Evolutionary conservation across 78 protist genomes (phyloP).

Genomic region (Andalucia godoyi): DNA sequence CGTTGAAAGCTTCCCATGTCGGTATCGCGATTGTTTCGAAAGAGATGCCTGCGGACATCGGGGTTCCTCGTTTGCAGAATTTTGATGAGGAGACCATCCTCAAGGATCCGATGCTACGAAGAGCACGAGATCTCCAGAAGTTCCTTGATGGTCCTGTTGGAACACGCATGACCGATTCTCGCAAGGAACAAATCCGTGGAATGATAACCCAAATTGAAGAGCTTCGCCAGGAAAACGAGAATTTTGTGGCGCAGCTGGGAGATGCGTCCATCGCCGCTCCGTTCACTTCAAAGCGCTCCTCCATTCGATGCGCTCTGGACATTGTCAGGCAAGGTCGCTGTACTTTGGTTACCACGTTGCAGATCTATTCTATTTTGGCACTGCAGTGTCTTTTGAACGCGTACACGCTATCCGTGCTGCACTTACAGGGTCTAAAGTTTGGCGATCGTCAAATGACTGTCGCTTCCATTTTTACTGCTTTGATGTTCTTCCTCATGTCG

Average conservation of each 20-base stretch:
- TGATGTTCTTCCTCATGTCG: slow-evolving; percentile 79
- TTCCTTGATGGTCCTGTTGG: too few relatives aligned
- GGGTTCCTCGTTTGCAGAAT: too few relatives aligned
- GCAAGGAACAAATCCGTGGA: too few relatives aligned
- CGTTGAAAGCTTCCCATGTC: slow-evolving; percentile 94
- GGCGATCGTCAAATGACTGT: slow-evolving; percentile 85
- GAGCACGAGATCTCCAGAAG: too few relatives aligned
- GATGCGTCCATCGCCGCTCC: slow-evolving; percentile 98
- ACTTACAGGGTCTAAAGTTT: slow-evolving; percentile 80
- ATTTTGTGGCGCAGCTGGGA: slow-evolving; percentile 56
- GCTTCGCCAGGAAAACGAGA: background rate
- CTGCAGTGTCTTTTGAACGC: slow-evolving; percentile 87
- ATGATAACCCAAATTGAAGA: too few relatives aligned
- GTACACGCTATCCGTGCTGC: slow-evolving; percentile 71
- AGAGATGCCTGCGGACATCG: background rate
- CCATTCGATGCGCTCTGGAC: slow-evolving; percentile 16
- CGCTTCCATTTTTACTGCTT: slow-evolving; percentile 53
- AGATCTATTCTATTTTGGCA: slow-evolving; percentile 90
- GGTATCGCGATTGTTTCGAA: slow-evolving; percentile 54
- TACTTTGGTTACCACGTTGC: slow-evolving; percentile 87
- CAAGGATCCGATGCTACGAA: too few relatives aligned
- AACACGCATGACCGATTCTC: too few relatives aligned
- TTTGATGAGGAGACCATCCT: too few relatives aligned
- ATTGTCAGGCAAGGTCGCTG: slow-evolving; percentile 81
- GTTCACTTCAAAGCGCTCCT: slow-evolving; percentile 75